phyloP scores from a whole-genome alignment of 176 grass and related monocot genomes.

The Aegilops longissima region DNA sequence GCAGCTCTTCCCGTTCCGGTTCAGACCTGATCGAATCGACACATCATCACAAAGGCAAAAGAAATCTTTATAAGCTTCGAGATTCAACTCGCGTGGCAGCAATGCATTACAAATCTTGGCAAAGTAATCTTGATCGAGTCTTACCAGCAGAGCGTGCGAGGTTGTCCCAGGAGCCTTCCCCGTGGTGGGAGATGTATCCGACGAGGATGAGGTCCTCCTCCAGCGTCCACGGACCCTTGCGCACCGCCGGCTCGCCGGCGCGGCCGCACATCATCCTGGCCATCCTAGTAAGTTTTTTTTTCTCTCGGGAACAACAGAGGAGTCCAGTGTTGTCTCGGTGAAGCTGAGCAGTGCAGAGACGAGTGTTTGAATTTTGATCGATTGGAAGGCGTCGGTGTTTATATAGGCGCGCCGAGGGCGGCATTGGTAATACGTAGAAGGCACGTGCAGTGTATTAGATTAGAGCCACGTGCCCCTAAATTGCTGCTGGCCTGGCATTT shows the following conservation, averaged over 20 bases:
- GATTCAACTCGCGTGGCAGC: not conserved
- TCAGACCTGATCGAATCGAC: slow-evolving; percentile 31
- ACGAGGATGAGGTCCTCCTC: slow-evolving; percentile 67
- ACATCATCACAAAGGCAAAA: not conserved
- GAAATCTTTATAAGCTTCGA: not conserved
- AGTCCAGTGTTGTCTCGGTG: not conserved
- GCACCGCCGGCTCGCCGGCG: slow-evolving; percentile 38
- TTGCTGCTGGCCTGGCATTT: not conserved
- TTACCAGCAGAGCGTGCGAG: slow-evolving; percentile 56
- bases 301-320: not conserved
- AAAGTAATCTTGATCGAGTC: not conserved
- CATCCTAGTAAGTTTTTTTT: not conserved
- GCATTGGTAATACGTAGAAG: not conserved
- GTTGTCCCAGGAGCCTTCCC: slow-evolving; percentile 58
- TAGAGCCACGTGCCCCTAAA: not conserved
- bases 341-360: slow-evolving; percentile 3
- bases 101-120: not conserved
- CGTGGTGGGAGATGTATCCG: slow-evolving; percentile 50
- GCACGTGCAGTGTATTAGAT: slow-evolving; percentile 13
- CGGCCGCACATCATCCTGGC: slow-evolving; percentile 5
- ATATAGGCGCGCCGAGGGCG: slow-evolving; percentile 19
- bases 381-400: slow-evolving; percentile 11
- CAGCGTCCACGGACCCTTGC: slow-evolving; percentile 63
- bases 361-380: not conserved
- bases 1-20: slow-evolving; percentile 67